Evolutionary conservation across 139 green algal genomes (phyloP).

Genomic region (Microglena sp.): DNA sequence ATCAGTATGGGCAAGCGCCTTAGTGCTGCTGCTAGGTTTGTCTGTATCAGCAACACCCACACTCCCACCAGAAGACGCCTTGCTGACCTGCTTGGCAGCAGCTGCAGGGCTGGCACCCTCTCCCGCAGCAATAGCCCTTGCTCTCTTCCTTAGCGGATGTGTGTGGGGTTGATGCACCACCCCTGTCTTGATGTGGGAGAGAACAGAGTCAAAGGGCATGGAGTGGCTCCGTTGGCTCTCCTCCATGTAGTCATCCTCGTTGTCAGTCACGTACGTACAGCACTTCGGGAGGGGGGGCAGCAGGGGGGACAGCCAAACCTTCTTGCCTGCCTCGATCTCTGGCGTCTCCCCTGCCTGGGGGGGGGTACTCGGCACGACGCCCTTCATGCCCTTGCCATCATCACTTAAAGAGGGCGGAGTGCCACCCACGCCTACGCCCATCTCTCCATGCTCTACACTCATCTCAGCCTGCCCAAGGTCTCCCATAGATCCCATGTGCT

Average conservation of each 20-base stretch:
- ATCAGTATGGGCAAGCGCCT: neutral
- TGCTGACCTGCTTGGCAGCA: no score
- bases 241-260: slow-evolving; percentile 8
- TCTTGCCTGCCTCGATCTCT: neutral
- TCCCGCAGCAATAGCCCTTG: neutral
- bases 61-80: no score
- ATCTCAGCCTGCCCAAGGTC: neutral
- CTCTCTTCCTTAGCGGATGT: neutral
- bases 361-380: neutral
- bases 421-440: neutral
- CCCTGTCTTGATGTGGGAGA: slow-evolving; percentile 8
- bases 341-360: neutral
- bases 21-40: neutral
- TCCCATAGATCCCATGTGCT: neutral
- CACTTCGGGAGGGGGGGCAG: slow-evolving; percentile 8
- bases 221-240: no score
- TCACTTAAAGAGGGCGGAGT: neutral
- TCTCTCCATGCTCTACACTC: neutral
- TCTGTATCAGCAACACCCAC: neutral
- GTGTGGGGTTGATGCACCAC: slow-evolving; percentile 6
- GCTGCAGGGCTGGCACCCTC: neutral
- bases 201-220: slow-evolving; percentile 10
- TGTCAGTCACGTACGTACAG: slow-evolving; percentile 19
- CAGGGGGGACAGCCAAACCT: neutral
- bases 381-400: neutral